Evolutionary conservation across 2,329 filamentous ascomycete genomes (phyloP).

Genomic region (Sporothrix humicola): DNA sequence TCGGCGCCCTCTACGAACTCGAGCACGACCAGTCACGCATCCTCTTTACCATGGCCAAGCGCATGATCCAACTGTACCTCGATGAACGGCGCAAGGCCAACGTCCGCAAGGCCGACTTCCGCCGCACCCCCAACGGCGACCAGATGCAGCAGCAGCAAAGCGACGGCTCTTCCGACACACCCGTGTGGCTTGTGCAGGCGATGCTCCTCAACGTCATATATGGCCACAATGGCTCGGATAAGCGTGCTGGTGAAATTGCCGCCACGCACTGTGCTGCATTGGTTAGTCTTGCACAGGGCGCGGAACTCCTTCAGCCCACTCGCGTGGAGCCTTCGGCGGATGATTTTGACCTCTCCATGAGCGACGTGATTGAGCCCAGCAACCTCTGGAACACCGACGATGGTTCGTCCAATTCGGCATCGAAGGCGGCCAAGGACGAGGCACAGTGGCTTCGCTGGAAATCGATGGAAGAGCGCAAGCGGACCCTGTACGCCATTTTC

Average conservation of each 20-base stretch:
- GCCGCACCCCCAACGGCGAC: constrained; percentile 56
- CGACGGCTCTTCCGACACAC: constrained; percentile 74
- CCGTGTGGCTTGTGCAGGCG: constrained; percentile 93
- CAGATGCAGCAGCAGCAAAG: constrained; percentile 40
- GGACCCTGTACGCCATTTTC: constrained; percentile 90
- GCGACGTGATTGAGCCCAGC: constrained; percentile 52
- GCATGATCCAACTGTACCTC: constrained; percentile 90
- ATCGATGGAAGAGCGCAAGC: constrained; percentile 84
- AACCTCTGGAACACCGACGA: constrained; percentile 50
- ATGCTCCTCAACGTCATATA: constrained; percentile 97
- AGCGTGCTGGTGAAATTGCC: constrained; percentile 87
- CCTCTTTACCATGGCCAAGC: constrained; percentile 90
- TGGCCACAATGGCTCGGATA: constrained; percentile 92
- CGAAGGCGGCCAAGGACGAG: constrained; percentile 60
- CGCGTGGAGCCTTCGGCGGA: constrained; percentile 52
- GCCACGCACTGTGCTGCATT: constrained; percentile 90
- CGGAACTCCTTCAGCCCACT: constrained; percentile 67
- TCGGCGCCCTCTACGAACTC: constrained; percentile 76
- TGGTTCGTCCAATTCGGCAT: constrained; percentile 19
- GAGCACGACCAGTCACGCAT: constrained; percentile 81
- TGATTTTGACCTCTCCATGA: constrained; percentile 62
- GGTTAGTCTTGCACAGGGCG: constrained; percentile 87
- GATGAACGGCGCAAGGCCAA: constrained; percentile 89
- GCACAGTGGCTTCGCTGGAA: constrained; percentile 92
- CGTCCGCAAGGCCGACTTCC: constrained; percentile 67